Base-by-base conservation (phyloP, 345 rosid species). In the Syzygium aqueum region DNA sequence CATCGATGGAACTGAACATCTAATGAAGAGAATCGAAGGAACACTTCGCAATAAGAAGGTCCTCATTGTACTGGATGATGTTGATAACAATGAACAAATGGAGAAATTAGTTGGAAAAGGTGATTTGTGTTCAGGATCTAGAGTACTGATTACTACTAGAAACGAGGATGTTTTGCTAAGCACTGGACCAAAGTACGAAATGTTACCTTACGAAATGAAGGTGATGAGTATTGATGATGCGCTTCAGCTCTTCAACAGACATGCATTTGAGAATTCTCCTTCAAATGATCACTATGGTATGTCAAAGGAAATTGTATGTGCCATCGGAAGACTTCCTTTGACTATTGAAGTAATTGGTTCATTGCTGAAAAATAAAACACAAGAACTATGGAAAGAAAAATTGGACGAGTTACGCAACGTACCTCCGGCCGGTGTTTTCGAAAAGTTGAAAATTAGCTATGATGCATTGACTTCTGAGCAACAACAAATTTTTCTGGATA, bases 251-350 rank as follows among this genome's bases (percentile, higher is more conserved):
- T 50, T 65, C n/a, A 0, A 10, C 17, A 49, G 0, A 40, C 83
- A 63, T 46, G 83, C 84, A n/a, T 86, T 86, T 28, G 3, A 65
- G 56, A 57, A 85, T 15, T 49, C 46, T 40, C 82, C 82, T 23
- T 3, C 43, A 43, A 12, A 52, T 49, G 83, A 85, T 16, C 11
- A n/a, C 23, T 1, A 11, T 11, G 40, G 49, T 50, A 27, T 85
- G 14, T 63, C 87, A 17, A 50, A 46, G 40, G 17, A 65, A n/a
- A 63, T 63, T 23, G 57, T 63, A 12, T 33, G 14, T 3, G 53
- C 87, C n/a, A 37, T 10, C 17, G 87, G 87, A 85, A 22, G 83
- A 19, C 87, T 85, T 67, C 87, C 87, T 27, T 49, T 85, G 57
- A 80, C 87, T 46, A 28, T 85, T 15, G 87, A 10, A 40, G 43